Evolutionary conservation across 148 eudicot genomes (phyloP).

Genomic region (Rhododendron kiyosumense): DNA sequence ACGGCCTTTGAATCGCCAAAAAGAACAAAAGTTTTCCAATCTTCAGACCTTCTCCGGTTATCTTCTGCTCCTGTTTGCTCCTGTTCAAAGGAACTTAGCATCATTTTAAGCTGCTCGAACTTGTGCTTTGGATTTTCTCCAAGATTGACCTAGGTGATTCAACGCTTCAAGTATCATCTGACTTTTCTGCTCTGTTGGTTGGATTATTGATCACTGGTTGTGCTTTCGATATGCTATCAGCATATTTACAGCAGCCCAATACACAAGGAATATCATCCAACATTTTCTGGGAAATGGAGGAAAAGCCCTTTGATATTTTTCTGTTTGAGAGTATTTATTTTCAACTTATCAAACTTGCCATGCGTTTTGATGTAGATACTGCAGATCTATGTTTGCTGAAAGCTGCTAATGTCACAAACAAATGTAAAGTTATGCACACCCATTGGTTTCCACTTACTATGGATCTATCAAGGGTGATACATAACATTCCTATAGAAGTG

Average conservation of each 20-base stretch:
- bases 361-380: conserved; percentile 35
- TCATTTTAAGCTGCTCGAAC: conserved; percentile 50
- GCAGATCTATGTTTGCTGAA: conserved; percentile 71
- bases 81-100: too few relatives aligned
- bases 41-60: not conserved
- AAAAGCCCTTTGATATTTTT: conserved; percentile 29
- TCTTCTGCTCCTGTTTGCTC: not conserved
- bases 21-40: not conserved
- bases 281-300: conserved; percentile 29
- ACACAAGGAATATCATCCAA: conserved; percentile 9
- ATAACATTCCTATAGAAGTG: conserved; percentile 46
- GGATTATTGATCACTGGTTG: conserved; percentile 56
- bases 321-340: conserved; percentile 56
- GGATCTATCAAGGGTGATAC: conserved; percentile 53
- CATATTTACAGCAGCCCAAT: conserved; percentile 28
- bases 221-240: conserved; percentile 53
- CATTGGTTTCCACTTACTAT: conserved; percentile 33
- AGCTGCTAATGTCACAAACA: conserved; percentile 48
- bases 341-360: conserved; percentile 40
- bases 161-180: conserved; percentile 15
- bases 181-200: conserved; percentile 43
- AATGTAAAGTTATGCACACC: conserved; percentile 24
- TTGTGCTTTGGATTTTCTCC: conserved; percentile 60
- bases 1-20: not conserved
- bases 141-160: conserved; percentile 31